Base-by-base conservation (phyloP, 495 filamentous ascomycete genomes). In the Tuber umbilicatum region DNA sequence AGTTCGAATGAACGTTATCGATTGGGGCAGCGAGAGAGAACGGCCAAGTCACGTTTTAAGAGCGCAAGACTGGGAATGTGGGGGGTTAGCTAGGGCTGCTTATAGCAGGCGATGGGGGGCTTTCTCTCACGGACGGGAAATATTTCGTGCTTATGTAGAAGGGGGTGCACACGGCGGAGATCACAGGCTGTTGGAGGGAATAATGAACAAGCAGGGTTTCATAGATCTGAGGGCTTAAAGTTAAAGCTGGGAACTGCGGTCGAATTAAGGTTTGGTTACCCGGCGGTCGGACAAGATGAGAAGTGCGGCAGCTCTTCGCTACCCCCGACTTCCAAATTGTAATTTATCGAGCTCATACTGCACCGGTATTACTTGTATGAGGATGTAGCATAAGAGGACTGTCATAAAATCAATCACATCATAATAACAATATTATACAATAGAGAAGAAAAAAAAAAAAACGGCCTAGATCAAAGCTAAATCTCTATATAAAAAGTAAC, bases 1-100 rank as follows among this genome's bases (percentile, higher is more conserved):
- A 70, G 74, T 76, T 38, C n/a, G 39, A 35, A 60, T 60, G 27
- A 75, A 38, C 38, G 38, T 64, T 41, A 31, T 43, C 41, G 41
- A 39, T 35, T 21, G 43, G 9, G n/a, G 70, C n/a, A 31, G 50
- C 7, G 27, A 64, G 27, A 35, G 27, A 35, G 14, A 64, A 35
- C 19, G 55, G 16, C 55, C 55, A 64, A 64, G 55, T 35, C 55
- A n/a, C 27, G 55, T 64, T 64, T 64, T 35, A 7, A 16, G 55
- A 64, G 55, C 55, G 55, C 55, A 64, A 27, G 55, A 14, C 55
- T 3, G 35, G 55, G 27, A 64, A 14, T 35, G 55, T 12, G n/a
- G 50, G 27, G 16, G 50, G 50, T 31, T 12, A 35, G 55, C 2
- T 17, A 17, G 27, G 27, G 31, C 5, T 31, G 55, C 31, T 55